Evolutionary conservation across 2,329 filamentous ascomycete species (phyloP).

Genomic region (Chaetomiaceae sp.): DNA sequence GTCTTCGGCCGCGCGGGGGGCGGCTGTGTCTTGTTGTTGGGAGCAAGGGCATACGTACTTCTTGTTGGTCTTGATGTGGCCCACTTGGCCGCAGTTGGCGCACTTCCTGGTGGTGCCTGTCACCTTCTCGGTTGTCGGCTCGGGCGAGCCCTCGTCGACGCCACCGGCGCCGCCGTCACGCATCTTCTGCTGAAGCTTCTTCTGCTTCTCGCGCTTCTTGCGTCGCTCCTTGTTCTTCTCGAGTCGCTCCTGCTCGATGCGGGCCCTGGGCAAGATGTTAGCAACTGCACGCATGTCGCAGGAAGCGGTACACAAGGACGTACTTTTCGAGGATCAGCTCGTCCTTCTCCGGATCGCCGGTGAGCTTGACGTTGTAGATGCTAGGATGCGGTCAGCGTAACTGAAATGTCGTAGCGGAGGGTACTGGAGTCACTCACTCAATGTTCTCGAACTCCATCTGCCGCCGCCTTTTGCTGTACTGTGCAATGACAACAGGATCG

Average conservation of each 20-base stretch:
- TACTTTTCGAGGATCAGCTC: conserved; percentile 54
- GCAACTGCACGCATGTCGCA: conserved; percentile 12
- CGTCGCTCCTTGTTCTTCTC: conserved; percentile 88
- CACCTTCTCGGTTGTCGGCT: conserved; percentile 45
- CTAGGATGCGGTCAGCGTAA: conserved; percentile 30
- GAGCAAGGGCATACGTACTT: conserved; percentile 56
- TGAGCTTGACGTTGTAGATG: conserved; percentile 55
- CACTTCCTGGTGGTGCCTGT: conserved; percentile 81
- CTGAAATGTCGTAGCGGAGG: neutral
- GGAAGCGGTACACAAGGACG: conserved; percentile 11
- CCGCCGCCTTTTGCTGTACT: conserved; percentile 75
- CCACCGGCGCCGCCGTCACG: conserved; percentile 33
- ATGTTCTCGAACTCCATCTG: conserved; percentile 61
- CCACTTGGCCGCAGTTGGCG: conserved; percentile 92
- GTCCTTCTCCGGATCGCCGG: conserved; percentile 61
- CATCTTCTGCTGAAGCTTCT: conserved; percentile 51
- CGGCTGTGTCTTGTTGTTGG: conserved; percentile 2
- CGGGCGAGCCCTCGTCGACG: conserved; percentile 44
- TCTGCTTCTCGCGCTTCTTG: conserved; percentile 84
- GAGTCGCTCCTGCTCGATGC: conserved; percentile 73
- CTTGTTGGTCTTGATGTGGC: conserved; percentile 98
- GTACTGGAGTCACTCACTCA: conserved; percentile 49
- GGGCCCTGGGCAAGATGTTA: conserved; percentile 44
- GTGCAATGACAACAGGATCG: conserved; percentile 79
- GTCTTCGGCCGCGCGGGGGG: neutral